Percentiles rank a stretch among this genome's conserved stretches.
Evolutionary conservation across 1,284 basidiomycete genomes (phyloP).

Genomic region (Cutaneotrichosporon mucoides): DNA sequence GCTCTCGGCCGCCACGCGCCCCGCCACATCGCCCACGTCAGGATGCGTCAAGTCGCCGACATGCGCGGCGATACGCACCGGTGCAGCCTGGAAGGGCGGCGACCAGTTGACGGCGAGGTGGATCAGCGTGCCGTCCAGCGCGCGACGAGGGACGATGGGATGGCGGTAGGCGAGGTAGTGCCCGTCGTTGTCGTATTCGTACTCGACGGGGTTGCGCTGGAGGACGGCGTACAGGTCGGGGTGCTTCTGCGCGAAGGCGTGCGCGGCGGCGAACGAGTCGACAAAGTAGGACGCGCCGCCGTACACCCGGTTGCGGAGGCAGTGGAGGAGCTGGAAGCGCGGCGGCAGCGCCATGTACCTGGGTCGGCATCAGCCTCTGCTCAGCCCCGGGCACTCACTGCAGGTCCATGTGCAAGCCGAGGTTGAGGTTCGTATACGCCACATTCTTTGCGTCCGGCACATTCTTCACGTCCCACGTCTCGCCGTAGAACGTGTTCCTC

Average conservation of each 20-base stretch:
- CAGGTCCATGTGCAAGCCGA: slow-evolving; percentile 90
- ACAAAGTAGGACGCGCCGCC: slow-evolving; percentile 88
- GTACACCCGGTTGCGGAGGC: slow-evolving; percentile 69
- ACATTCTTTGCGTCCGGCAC: slow-evolving; percentile 72
- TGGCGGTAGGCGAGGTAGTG: slow-evolving; percentile 76
- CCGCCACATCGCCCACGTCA: slow-evolving; percentile 3
- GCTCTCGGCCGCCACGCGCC: slow-evolving; percentile 28
- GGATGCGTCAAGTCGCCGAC: slow-evolving; percentile 3
- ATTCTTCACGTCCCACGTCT: slow-evolving; percentile 84
- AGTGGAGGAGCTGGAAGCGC: slow-evolving; percentile 87
- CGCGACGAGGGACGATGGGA: slow-evolving; percentile 62
- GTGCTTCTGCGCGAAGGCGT: slow-evolving; percentile 16
- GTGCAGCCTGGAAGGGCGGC: slow-evolving; percentile 83
- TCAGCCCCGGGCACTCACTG: slow-evolving; percentile 56
- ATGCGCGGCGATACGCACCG: slow-evolving; percentile 5
- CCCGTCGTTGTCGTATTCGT: slow-evolving; percentile 87
- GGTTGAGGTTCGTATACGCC: slow-evolving; percentile 86
- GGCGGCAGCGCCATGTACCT: slow-evolving; percentile 83
- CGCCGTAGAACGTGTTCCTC: slow-evolving; percentile 85
- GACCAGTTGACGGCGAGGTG: slow-evolving; percentile 74
- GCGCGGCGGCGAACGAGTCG: slow-evolving; percentile 70
- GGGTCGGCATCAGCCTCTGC: slow-evolving; percentile 49
- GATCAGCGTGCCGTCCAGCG: slow-evolving; percentile 9
- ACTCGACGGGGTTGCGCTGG: slow-evolving; percentile 65
- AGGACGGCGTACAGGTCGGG: slow-evolving; percentile 52